Conservation (phyloP, 257 asterid genomes). For the Solanum okadae region DNA sequence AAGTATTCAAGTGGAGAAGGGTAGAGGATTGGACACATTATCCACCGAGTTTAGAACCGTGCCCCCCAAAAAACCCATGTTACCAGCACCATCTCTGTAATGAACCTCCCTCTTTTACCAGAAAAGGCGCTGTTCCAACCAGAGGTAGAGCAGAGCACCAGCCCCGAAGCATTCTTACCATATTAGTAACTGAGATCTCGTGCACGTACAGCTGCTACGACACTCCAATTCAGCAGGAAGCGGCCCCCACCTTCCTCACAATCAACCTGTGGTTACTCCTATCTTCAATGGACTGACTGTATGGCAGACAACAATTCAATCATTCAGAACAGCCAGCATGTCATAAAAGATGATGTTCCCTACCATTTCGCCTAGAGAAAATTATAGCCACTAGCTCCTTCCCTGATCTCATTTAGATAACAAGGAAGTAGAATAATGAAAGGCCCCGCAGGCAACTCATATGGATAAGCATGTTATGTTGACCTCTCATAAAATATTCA, state of each 20-base stretch:
- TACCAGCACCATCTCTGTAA: neutral
- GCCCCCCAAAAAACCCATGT: neutral
- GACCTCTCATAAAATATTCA: neutral
- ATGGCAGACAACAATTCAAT: constrained; percentile 2
- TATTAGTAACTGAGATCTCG: neutral
- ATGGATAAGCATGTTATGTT: neutral
- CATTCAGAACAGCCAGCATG: neutral
- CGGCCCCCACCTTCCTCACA: neutral
- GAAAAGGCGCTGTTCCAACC: neutral
- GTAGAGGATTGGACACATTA: neutral
- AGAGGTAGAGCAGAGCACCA: neutral
- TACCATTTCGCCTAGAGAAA: neutral
- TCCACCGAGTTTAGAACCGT: neutral
- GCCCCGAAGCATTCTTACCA: neutral
- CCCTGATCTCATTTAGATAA: neutral
- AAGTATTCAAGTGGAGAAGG: neutral
- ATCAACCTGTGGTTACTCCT: neutral
- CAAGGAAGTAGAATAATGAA: neutral
- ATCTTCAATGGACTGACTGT: neutral
- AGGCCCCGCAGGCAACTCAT: neutral
- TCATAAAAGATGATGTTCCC: neutral
- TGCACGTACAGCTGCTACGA: neutral
- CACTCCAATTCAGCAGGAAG: neutral
- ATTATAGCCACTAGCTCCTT: neutral
- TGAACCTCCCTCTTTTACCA: neutral